Percentiles rank a stretch among this genome's conserved stretches.
Evolutionary conservation across 441 rosid species (phyloP).

Genomic region (Aleurites moluccanus): DNA sequence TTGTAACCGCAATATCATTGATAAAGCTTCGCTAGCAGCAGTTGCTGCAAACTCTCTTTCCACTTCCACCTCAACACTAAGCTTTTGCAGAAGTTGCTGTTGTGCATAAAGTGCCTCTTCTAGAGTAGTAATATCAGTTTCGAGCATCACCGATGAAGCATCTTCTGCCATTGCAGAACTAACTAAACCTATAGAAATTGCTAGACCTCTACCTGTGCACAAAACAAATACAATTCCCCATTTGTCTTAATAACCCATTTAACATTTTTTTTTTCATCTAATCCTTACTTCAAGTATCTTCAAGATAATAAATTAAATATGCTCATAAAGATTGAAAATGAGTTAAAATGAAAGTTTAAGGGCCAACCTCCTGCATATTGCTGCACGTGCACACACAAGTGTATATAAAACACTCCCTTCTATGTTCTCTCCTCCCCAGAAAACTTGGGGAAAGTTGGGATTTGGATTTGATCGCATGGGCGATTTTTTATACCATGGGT

Average conservation of each 20-base stretch:
- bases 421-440: not conserved
- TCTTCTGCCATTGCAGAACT: conserved; percentile 42
- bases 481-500: not conserved
- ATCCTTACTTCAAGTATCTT: not conserved
- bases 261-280: not conserved
- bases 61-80: conserved; percentile 63
- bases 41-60: conserved; percentile 82
- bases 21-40: conserved; percentile 78
- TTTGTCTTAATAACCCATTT: not conserved
- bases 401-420: not conserved
- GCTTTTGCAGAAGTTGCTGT: conserved; percentile 74
- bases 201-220: conserved; percentile 11
- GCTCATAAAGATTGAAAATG: not conserved
- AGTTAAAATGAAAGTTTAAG: too few species aligned
- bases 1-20: conserved; percentile 86
- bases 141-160: conserved; percentile 29
- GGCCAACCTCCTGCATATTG: not conserved
- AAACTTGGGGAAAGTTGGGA: not conserved
- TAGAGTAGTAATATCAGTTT: conserved; percentile 41
- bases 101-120: conserved; percentile 70
- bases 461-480: not conserved
- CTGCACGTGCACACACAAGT: not conserved
- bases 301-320: not conserved
- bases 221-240: not conserved
- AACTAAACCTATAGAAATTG: not conserved